Conservation (phyloP, 257 asterid genomes). For the Solanum paucissectum region DNA sequence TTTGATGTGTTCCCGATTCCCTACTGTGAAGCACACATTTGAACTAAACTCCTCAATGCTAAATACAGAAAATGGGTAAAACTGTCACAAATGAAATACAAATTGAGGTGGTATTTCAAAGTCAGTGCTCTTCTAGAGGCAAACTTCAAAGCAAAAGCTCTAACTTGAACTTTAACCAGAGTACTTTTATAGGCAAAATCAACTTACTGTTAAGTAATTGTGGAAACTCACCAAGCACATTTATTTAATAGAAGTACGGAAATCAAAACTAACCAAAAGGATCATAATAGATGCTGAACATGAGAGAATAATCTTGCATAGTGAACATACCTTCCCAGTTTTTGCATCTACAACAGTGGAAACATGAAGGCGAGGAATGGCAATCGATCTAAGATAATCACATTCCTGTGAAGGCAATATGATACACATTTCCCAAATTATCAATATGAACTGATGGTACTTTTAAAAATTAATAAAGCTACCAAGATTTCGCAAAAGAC, state of each 20-base stretch:
- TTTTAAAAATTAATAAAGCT: neutral
- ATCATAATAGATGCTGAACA: neutral
- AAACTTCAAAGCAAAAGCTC: neutral
- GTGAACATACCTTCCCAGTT: constrained; percentile 67
- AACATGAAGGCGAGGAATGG: constrained; percentile 57
- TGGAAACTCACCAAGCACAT: neutral
- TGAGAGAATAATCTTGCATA: neutral
- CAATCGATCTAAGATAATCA: constrained; percentile 67
- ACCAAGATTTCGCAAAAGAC: neutral
- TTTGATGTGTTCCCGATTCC: neutral
- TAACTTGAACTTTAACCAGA: neutral
- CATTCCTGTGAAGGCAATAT: constrained; percentile 52
- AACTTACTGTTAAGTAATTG: neutral
- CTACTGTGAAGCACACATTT: neutral
- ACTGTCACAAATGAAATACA: neutral
- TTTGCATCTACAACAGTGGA: constrained; percentile 80
- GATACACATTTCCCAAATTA: neutral
- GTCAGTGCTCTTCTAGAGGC: neutral
- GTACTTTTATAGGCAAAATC: neutral
- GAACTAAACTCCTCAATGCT: neutral
- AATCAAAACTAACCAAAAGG: neutral
- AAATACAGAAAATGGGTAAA: neutral
- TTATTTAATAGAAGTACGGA: neutral
- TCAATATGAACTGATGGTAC: neutral
- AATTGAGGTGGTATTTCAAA: neutral